Base-by-base conservation (phyloP, 2,329 filamentous ascomycete species). In the Monilinia polystroma region DNA sequence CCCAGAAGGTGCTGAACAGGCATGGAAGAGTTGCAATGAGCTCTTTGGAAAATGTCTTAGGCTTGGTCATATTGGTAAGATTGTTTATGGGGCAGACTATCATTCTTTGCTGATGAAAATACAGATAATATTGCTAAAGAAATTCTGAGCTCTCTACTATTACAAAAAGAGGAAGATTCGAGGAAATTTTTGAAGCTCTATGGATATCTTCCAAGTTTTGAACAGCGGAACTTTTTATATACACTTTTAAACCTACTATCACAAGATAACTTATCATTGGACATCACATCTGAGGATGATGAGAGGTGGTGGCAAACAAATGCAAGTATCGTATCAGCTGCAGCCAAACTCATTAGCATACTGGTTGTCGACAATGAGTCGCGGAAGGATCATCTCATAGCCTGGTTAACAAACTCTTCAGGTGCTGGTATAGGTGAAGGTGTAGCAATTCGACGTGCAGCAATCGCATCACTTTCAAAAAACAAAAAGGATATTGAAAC, bases 401-500 rank as follows among this genome's bases (percentile, higher is more conserved):
- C 81, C 47, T 94, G 90, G 90, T 81, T 92, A 52, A 83, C 85
- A 16, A 83, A 82, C 59, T 83, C 85, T 38, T 85, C 86, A 12
- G 88, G 87, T 0, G 88, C 88, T 56, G 88, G 87, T 0, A 78
- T 88, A 51, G 88, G 88, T 8, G 83, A 88, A 65, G 82, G 83
- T 0, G 78, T 87, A n/a, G 84, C 83, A 7, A 86, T 92, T 62
- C 84, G 90, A 49, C 85, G 91, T 69, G 88, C 89, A 23, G 83
- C 87, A 12, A 70, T 92, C 52, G 84, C 85, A 35, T 82, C 83
- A 11, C 75, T 91, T 26, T 81, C 83, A 14, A 77, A 82, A 51
- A 80, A 83, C 57, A 83, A 79, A 68, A 81, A 82, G 1, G 78
- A 78, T 26, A 78, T 92, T 2, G 79, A 82, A 6, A 79, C 76